A percentile compares a stretch with the other conserved stretches of the same genome.
phyloP scores from a whole-genome alignment of 257 asterid genomes.

The Ehretia macrophylla region DNA sequence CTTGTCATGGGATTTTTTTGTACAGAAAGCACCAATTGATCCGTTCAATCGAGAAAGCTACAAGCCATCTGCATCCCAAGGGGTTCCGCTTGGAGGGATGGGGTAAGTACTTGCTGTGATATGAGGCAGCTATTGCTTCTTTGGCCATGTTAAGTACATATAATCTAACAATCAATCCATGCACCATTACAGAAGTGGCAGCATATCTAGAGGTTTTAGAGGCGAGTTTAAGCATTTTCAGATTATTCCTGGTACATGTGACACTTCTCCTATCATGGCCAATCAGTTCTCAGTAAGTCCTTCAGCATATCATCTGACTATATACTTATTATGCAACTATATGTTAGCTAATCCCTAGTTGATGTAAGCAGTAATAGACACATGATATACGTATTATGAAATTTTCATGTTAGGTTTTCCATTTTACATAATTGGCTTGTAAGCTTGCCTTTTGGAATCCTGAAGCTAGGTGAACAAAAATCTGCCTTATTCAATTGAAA shows the following conservation, averaged over 20 bases:
- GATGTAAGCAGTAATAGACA: background rate
- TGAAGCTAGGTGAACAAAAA: too few species aligned
- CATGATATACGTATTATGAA: too few species aligned
- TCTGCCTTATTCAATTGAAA: too few species aligned
- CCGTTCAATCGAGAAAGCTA: conserved; percentile 88
- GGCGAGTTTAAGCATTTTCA: conserved; percentile 96
- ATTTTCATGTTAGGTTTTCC: too few species aligned
- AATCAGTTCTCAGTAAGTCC: conserved; percentile 91
- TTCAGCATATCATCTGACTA: background rate
- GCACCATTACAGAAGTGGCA: conserved; percentile 78
- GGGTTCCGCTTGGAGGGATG: conserved; percentile 99
- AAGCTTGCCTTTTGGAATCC: too few species aligned
- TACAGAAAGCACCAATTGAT: conserved; percentile 97
- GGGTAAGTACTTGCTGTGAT: conserved; percentile 50
- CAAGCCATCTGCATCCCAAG: conserved; percentile 95
- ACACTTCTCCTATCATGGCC: conserved; percentile 92
- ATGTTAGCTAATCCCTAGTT: background rate
- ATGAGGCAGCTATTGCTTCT: background rate
- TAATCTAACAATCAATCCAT: conserved; percentile 10
- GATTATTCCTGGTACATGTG: conserved; percentile 93
- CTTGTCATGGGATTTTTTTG: conserved; percentile 4
- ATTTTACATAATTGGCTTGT: too few species aligned
- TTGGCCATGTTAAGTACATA: background rate
- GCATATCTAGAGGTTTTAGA: conserved; percentile 97
- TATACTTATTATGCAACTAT: background rate